phyloP scores from a whole-genome alignment of 768 basidiomycete genomes.

The Auricularia sp. region DNA sequence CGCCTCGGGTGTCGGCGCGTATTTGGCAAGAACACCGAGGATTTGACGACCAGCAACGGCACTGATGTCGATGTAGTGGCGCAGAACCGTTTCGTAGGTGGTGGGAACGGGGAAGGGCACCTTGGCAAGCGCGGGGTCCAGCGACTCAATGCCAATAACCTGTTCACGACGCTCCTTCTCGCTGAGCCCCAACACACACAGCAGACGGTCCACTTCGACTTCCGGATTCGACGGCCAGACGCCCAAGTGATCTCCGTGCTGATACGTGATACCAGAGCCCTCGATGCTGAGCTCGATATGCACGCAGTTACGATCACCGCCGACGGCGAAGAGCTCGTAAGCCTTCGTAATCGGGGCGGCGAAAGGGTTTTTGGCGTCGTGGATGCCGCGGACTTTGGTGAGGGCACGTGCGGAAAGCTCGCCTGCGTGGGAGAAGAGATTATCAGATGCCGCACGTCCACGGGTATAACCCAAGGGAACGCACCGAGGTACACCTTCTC shows the following conservation, averaged over 20 bases:
- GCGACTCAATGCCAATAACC: constrained; percentile 88
- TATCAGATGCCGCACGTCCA: constrained; percentile 7
- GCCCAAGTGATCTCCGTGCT: constrained; percentile 96
- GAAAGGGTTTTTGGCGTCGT: constrained; percentile 96
- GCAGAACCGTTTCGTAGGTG: constrained; percentile 84
- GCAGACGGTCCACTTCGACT: constrained; percentile 78
- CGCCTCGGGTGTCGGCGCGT: constrained; percentile 73
- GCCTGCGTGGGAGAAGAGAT: constrained; percentile 33
- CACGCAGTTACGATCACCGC: constrained; percentile 78
- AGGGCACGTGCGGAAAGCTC: constrained; percentile 94
- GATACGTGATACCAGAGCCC: constrained; percentile 95
- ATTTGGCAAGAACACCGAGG: constrained; percentile 77
- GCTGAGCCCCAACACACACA: constrained; percentile 75
- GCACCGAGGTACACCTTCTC: constrained; percentile 92
- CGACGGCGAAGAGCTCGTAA: constrained; percentile 75
- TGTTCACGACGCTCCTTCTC: constrained; percentile 56
- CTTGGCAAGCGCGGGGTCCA: constrained; percentile 95
- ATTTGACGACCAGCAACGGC: constrained; percentile 92
- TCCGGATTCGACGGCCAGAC: constrained; percentile 96
- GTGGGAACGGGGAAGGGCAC: constrained; percentile 98
- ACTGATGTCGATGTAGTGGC: constrained; percentile 95
- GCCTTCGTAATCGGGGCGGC: constrained; percentile 69
- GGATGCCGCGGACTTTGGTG: constrained; percentile 87
- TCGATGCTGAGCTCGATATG: constrained; percentile 91
- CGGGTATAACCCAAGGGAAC: constrained; percentile 16